Evolutionary conservation across 176 grass and related monocot genomes (phyloP), one percentile per base, ranked within the genome.

Genomic region (Eragrostis curvula): DNA sequence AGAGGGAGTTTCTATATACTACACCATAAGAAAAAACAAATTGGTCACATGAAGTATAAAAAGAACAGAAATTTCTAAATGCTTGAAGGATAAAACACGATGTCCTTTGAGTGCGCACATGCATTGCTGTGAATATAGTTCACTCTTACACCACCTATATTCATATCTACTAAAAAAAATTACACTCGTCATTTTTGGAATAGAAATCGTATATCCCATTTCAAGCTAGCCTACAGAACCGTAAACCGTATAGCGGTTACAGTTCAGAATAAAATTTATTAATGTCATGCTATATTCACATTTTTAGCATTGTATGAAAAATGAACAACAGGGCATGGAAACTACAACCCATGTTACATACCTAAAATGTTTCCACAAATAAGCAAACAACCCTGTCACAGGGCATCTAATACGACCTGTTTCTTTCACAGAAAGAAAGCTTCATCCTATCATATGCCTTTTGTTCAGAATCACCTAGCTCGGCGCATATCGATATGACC

Each of bases 341-440:
- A 68, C 13, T 28, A 48, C 8, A 57, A 57, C 21, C 40, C 10
- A 50, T 44, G n/a, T 44, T n/a, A 13, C 71, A 66, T n/a, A 56
- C 47, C 8, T 49, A 23, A 67, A 10, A 56, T 57, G 23, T 66
- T 55, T 75, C 17, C 11, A 5, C 24, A 63, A 63, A 15, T 63
- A 63, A 30, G 60, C 61, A 57, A n/a, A 55, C 46, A 27, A 28
- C 30, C 3, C 12, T 40, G 23, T 29, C 36, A 43, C 11, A 32
- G 12, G 7, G 11, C 41, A 71, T 32, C 24, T 57, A 18, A 55
- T 27, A 68, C 40, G 23, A 13, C 25, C 0, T 14, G 8, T 80
- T 56, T 79, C 45, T 79, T 67, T 67, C 49, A 76, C 25, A 68
- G 3, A 61, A 84, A 77, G 51, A 60, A 43, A 32, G 12, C 40